Evolutionary conservation across 805 yeast genomes (phyloP).

Genomic region (Candida jianshihensis): DNA sequence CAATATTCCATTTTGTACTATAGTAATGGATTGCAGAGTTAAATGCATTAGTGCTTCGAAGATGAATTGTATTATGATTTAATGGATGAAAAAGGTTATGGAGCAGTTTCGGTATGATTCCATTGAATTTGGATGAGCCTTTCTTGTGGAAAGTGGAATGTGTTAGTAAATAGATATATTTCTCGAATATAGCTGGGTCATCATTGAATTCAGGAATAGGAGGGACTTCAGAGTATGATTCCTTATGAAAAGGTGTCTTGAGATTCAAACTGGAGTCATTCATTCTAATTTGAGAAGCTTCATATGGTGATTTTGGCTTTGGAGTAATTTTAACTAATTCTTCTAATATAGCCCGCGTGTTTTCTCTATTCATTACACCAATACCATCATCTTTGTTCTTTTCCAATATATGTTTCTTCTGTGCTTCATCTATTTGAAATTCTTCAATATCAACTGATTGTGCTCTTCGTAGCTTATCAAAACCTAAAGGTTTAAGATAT

Average conservation of each 20-base stretch:
- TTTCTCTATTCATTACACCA: conserved; percentile 13
- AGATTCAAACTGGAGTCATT: conserved; percentile 2
- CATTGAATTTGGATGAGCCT: conserved; percentile 30
- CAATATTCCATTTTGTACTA: conserved; percentile 30
- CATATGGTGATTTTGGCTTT: conserved; percentile 10
- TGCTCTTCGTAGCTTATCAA: conserved; percentile 22
- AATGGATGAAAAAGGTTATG: conserved; percentile 33
- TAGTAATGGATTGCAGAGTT: conserved; percentile 35
- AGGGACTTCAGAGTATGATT: conserved; percentile 28
- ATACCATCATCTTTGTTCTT: background rate
- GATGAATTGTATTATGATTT: conserved; percentile 25
- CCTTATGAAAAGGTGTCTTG: conserved; percentile 9
- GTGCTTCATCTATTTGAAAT: conserved; percentile 16
- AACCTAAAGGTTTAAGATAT: conserved; percentile 22
- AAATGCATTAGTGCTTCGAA: conserved; percentile 26
- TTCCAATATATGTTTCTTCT: conserved; percentile 1
- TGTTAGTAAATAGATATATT: conserved; percentile 29
- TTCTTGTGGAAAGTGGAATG: conserved; percentile 30
- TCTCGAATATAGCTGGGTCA: conserved; percentile 22
- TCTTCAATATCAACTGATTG: conserved; percentile 7
- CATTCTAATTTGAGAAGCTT: conserved; percentile 8
- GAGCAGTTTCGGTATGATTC: conserved; percentile 31
- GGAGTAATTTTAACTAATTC: conserved; percentile 20
- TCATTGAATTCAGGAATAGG: conserved; percentile 25
- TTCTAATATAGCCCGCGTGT: conserved; percentile 17